Evolutionary conservation across 1,139 yeast species (phyloP).

Genomic region (Taphrina pruni): DNA sequence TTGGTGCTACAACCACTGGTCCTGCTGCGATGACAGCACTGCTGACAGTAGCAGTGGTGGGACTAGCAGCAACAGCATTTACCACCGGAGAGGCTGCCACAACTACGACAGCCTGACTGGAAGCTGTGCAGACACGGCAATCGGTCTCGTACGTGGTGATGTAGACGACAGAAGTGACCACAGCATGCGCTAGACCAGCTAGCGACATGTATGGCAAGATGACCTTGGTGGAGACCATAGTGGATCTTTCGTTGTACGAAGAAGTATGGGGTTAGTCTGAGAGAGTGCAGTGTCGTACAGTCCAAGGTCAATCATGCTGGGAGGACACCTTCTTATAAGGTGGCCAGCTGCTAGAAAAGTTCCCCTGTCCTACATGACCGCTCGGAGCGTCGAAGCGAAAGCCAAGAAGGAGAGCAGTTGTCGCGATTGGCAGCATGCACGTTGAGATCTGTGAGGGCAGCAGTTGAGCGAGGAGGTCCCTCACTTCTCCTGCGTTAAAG

Average conservation of each 20-base stretch:
- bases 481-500: not conserved
- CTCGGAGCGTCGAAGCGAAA: not conserved
- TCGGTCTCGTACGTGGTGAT: slow-evolving; percentile 34
- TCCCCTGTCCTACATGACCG: not conserved
- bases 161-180: slow-evolving; percentile 34
- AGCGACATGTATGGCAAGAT: slow-evolving; percentile 15
- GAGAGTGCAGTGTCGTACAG: not conserved
- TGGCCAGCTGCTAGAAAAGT: not conserved
- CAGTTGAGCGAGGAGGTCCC: slow-evolving; percentile 4
- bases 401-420: not conserved
- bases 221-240: slow-evolving; percentile 8
- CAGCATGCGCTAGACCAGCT: slow-evolving; percentile 36
- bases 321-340: slow-evolving; percentile 1
- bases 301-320: not conserved
- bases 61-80: not conserved
- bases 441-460: slow-evolving; percentile 2
- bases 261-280: not conserved
- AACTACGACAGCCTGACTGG: slow-evolving; percentile 5
- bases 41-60: slow-evolving; percentile 2
- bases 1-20: slow-evolving; percentile 13
- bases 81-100: slow-evolving; percentile 12
- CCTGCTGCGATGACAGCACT: slow-evolving; percentile 10
- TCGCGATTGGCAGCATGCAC: not conserved
- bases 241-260: not conserved
- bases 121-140: slow-evolving; percentile 34